These are phyloP conservation scores for Ceratobasidium sp. DNA, from an alignment of 1,284 basidiomycete species.

Conservation along the genomic window DNA sequence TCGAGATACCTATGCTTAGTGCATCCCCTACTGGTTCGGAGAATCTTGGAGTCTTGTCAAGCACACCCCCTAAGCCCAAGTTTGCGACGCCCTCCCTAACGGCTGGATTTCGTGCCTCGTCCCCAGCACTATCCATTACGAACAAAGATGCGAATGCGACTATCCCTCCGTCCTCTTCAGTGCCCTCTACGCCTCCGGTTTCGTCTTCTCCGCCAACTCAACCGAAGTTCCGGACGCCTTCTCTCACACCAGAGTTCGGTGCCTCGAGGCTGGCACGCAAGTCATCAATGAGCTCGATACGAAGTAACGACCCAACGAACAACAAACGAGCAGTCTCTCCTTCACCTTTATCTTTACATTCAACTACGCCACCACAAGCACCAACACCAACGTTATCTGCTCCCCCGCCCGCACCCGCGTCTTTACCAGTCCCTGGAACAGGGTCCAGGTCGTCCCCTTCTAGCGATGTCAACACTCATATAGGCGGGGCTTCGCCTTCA, in stretches of 20 bases:
- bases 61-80: conserved; percentile 7
- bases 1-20: not conserved
- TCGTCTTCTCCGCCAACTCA: conserved; percentile 13
- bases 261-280: conserved; percentile 39
- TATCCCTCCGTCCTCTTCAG: not conserved
- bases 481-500: not conserved
- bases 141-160: not conserved
- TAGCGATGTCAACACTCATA: not conserved
- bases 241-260: conserved; percentile 26
- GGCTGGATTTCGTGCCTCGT: not conserved
- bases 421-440: not conserved
- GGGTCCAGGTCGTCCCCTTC: not conserved
- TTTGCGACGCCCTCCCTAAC: conserved; percentile 1
- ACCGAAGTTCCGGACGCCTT: conserved; percentile 35
- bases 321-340: conserved; percentile 20
- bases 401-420: conserved; percentile 8
- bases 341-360: conserved; percentile 26
- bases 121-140: not conserved
- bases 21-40: not conserved
- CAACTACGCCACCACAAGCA: not conserved
- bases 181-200: not conserved
- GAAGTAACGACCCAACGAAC: conserved; percentile 27
- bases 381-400: not conserved
- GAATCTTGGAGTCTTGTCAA: not conserved
- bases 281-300: conserved; percentile 34